Evolutionary conservation across 1,284 basidiomycete genomes (phyloP).

Genomic region (Volvariella volvacea): DNA sequence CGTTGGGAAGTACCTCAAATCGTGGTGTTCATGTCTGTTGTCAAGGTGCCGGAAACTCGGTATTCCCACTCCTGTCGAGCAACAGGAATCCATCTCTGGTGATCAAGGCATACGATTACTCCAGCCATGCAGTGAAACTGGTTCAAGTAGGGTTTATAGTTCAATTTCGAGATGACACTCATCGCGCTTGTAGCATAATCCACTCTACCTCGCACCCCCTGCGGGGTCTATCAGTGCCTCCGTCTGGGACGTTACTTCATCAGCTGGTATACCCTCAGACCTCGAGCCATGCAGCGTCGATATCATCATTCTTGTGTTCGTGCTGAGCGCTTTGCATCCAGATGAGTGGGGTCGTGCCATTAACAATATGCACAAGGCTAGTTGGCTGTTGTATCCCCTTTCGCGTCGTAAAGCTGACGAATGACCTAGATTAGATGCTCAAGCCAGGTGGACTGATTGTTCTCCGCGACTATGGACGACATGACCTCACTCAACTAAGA

Average conservation of each 20-base stretch:
- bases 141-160: conserved; percentile 57
- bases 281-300: conserved; percentile 70
- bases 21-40: conserved; percentile 1
- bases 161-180: neutral
- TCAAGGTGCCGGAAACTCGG: conserved; percentile 83
- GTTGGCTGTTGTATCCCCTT: conserved; percentile 1
- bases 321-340: conserved; percentile 91
- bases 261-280: conserved; percentile 52
- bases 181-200: conserved; percentile 40
- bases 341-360: conserved; percentile 86
- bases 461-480: conserved; percentile 91
- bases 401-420: neutral
- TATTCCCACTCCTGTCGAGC: conserved; percentile 80
- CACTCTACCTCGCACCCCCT: conserved; percentile 64
- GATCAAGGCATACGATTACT: conserved; percentile 88
- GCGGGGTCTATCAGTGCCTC: conserved; percentile 71
- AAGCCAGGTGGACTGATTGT: conserved; percentile 85
- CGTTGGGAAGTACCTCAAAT: neutral
- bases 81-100: conserved; percentile 79
- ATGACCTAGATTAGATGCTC: conserved; percentile 54
- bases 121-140: conserved; percentile 83
- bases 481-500: conserved; percentile 90
- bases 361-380: conserved; percentile 74
- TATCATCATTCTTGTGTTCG: conserved; percentile 90
- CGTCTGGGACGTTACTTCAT: conserved; percentile 88